phyloP scores from a whole-genome alignment of 805 yeast genomes.

The Candida nonsorbophila region DNA sequence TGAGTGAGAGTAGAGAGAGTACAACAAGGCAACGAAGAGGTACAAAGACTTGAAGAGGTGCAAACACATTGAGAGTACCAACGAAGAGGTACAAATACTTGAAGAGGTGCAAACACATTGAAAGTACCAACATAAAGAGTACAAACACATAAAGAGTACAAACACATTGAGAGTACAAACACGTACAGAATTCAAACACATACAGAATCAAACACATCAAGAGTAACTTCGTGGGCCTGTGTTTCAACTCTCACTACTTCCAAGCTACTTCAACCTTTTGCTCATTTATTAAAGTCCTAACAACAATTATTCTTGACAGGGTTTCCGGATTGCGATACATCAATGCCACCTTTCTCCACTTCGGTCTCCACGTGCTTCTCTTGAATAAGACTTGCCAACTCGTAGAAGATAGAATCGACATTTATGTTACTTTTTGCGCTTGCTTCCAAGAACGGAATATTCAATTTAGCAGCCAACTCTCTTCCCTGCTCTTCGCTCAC shows the following conservation, averaged over 20 bases:
- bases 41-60: no score
- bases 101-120: no score
- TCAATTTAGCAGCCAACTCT: conserved; percentile 77
- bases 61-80: no score
- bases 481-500: conserved; percentile 90
- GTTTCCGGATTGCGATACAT: conserved; percentile 28
- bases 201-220: no score
- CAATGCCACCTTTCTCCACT: conserved; percentile 25
- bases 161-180: neutral
- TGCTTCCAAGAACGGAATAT: conserved; percentile 90
- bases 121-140: no score
- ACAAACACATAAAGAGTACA: conserved; percentile 1
- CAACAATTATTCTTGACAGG: conserved; percentile 35
- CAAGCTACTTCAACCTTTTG: no score
- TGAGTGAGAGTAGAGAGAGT: neutral
- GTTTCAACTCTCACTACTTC: no score
- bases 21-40: no score
- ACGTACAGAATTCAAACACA: no score
- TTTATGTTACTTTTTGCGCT: conserved; percentile 91
- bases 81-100: no score
- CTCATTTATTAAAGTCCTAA: no score
- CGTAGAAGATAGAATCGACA: conserved; percentile 88
- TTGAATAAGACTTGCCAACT: conserved; percentile 80
- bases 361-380: conserved; percentile 58
- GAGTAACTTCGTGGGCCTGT: no score